Evolutionary conservation across 768 basidiomycete genomes (phyloP), one percentile per base, ranked within the genome.

Genomic region (Termitomyces sp.): DNA sequence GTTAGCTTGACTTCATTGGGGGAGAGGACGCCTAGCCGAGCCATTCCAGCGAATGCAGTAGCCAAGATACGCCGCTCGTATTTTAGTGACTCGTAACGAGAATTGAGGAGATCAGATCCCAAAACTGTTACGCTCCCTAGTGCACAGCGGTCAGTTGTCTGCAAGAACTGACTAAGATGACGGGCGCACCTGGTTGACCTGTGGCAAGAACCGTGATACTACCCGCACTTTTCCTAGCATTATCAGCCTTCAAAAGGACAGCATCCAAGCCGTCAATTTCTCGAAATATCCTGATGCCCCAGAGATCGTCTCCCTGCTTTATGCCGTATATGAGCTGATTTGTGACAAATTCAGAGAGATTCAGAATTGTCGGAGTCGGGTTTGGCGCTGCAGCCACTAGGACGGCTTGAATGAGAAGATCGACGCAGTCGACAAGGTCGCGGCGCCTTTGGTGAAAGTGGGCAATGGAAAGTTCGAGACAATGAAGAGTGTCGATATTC

Each of bases 41-140:
- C 80, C 55, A 93, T 74, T 26, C 83, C 74, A 68, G 80, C 84
- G 36, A 91, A 77, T 14, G 83, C 77, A n/a, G 79, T 77, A 20
- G 85, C 84, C 4, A 94, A 79, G 49, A 79, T 76, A 12, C 88
- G 81, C 61, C 91, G 80, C 66, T 94, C 91, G 53, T 86, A 86
- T 65, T 82, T 84, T 50, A 95, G 76, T 0, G 88, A 90, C 36
- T 90, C 85, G 63, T 83, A 82, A 32, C 90, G 84, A 39, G 87
- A 83, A 48, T 78, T 82, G 1, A 89, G 76, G 58, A 91, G 77
- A 59, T 89, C 87, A 46, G 78, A 79, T 8, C 90, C 89, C 44
- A 94, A 72, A 2, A 76, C 70, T 5, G 57, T 58, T 16, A 81
- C 76, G 52, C 70, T 71, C 43, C 76, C 82, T 84, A 56, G 12